These are phyloP conservation scores for Pseudoperonospora humuli DNA, from an alignment of 352 stramenopile species.

Conservation along the genomic window DNA sequence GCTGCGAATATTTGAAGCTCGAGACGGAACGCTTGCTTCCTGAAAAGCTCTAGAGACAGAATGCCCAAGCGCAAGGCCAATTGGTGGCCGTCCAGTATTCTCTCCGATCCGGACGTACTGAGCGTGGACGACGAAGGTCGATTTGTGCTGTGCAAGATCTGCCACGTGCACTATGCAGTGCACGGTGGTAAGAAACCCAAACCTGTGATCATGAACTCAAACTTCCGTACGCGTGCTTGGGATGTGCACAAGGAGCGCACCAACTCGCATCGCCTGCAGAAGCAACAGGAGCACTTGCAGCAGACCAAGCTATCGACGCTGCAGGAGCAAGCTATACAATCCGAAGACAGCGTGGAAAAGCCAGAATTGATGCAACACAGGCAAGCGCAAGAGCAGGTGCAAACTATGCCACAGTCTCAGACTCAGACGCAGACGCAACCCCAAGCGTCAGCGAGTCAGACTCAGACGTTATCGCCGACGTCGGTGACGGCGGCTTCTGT, in stretches of 20 bases:
- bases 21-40: no score
- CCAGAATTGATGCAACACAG: not conserved
- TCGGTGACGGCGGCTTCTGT: not conserved
- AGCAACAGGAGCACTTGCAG: constrained; percentile 37
- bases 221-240: constrained; percentile 70
- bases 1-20: no score
- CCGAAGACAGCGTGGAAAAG: constrained; percentile 1
- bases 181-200: constrained; percentile 77
- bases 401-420: not conserved
- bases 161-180: constrained; percentile 72
- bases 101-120: constrained; percentile 60
- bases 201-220: constrained; percentile 78
- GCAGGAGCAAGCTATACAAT: not conserved
- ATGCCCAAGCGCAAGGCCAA: constrained; percentile 80
- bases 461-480: constrained; percentile 3
- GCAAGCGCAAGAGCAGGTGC: not conserved
- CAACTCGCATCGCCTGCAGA: constrained; percentile 68
- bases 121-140: constrained; percentile 71
- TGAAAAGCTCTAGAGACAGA: no score
- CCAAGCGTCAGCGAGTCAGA: not conserved
- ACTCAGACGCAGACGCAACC: constrained; percentile 1
- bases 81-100: constrained; percentile 61
- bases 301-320: constrained; percentile 22
- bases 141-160: constrained; percentile 78
- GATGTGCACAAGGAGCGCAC: constrained; percentile 79